phyloP scores from a whole-genome alignment of 805 yeast genomes.

The Yueomyces sp. region DNA sequence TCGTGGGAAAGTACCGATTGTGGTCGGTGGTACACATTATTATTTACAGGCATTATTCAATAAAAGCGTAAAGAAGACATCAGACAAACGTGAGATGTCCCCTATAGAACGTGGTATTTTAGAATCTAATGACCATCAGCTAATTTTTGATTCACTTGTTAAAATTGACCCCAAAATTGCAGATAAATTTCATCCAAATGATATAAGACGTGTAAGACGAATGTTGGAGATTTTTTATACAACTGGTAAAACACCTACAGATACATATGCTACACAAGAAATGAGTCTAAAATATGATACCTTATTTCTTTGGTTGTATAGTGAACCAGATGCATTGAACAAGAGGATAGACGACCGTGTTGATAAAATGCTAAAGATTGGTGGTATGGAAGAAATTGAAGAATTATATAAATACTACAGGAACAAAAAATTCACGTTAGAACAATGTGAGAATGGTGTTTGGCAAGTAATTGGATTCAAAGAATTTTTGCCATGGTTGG shows the following conservation, averaged over 20 bases:
- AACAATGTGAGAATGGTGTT: conserved; percentile 56
- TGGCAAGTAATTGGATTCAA: conserved; percentile 95
- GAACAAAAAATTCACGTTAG: conserved; percentile 14
- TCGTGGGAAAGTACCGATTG: conserved; percentile 64
- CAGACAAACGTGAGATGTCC: conserved; percentile 8
- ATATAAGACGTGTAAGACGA: conserved; percentile 60
- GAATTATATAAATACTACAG: conserved; percentile 38
- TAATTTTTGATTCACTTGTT: conserved; percentile 30
- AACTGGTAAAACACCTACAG: conserved; percentile 59
- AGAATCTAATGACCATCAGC: conserved; percentile 30
- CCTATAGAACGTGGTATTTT: conserved; percentile 31
- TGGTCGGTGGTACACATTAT: conserved; percentile 95
- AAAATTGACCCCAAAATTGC: conserved; percentile 60
- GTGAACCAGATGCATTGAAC: conserved; percentile 44
- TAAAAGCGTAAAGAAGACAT: conserved; percentile 29
- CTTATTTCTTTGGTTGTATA: conserved; percentile 71
- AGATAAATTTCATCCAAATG: conserved; percentile 83
- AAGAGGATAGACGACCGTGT: conserved; percentile 64
- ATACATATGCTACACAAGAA: conserved; percentile 52
- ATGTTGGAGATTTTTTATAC: conserved; percentile 67
- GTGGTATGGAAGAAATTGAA: conserved; percentile 58
- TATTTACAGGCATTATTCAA: conserved; percentile 70
- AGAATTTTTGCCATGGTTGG: conserved; percentile 68
- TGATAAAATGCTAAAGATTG: conserved; percentile 63
- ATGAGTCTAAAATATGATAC: conserved; percentile 45